phyloP scores from a whole-genome alignment of 2,329 filamentous ascomycete species.

The Stachybotrys echinatus region DNA sequence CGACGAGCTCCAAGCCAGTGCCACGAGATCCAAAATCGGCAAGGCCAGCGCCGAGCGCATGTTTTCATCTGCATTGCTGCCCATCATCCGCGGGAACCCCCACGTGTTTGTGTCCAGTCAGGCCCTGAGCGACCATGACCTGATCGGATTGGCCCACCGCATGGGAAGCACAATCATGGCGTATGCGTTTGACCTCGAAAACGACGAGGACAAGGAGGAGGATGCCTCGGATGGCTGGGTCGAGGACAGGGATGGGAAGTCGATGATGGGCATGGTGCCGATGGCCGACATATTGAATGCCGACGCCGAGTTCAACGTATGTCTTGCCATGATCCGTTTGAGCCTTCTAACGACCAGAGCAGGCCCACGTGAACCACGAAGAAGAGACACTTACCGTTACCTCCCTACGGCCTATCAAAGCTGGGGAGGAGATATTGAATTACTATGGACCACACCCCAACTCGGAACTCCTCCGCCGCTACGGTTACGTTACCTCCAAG shows the following conservation, averaged over 20 bases:
- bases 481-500: conserved; percentile 79
- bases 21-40: conserved; percentile 72
- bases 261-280: conserved; percentile 79
- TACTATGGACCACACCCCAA: conserved; percentile 84
- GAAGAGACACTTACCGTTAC: conserved; percentile 62
- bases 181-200: conserved; percentile 79
- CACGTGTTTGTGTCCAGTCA: conserved; percentile 34
- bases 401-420: conserved; percentile 60
- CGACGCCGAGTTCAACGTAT: conserved; percentile 79
- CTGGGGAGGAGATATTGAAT: conserved; percentile 76
- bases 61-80: conserved; percentile 53
- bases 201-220: conserved; percentile 49
- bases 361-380: conserved; percentile 51
- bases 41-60: conserved; percentile 64
- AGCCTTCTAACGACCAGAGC: conserved; percentile 6
- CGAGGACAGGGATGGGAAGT: conserved; percentile 53
- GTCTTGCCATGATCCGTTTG: conserved; percentile 11
- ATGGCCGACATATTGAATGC: conserved; percentile 88
- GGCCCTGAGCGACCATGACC: conserved; percentile 34
- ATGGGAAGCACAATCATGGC: conserved; percentile 91
- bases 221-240: conserved; percentile 61
- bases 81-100: conserved; percentile 40
- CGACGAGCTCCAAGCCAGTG: conserved; percentile 67
- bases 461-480: conserved; percentile 75
- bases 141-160: conserved; percentile 58